These are phyloP conservation scores for Nicotiana attenuata DNA, from an alignment of 257 asterid species.

Conservation along the genomic window DNA sequence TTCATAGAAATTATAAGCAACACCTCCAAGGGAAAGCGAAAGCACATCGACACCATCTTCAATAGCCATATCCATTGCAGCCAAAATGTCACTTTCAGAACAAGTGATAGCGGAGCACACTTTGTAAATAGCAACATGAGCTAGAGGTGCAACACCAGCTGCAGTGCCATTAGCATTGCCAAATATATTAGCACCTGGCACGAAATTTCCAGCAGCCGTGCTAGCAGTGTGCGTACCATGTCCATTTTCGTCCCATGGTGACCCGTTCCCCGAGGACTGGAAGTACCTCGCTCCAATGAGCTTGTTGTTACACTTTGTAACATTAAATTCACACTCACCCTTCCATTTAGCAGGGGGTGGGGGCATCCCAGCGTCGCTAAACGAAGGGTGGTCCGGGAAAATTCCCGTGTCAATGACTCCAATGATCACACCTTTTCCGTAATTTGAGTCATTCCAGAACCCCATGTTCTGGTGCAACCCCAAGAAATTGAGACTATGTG, in stretches of 20 bases:
- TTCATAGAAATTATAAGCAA: not conserved
- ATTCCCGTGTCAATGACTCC: conserved; percentile 31
- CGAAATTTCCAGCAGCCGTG: conserved; percentile 28
- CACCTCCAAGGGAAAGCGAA: conserved; percentile 23
- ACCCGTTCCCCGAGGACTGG: not conserved
- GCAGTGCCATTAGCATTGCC: conserved; percentile 31
- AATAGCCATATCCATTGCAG: conserved; percentile 30
- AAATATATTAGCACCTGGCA: conserved; percentile 9
- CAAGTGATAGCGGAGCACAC: conserved; percentile 4
- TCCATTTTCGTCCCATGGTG: conserved; percentile 11
- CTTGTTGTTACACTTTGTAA: conserved; percentile 20
- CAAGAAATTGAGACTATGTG: conserved; percentile 14
- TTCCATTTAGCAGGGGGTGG: conserved; percentile 24
- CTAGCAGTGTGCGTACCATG: conserved; percentile 32
- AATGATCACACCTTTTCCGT: conserved; percentile 28
- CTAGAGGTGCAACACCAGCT: conserved; percentile 29
- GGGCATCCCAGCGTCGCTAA: conserved; percentile 12
- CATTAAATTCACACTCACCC: conserved; percentile 18
- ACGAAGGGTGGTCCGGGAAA: conserved; percentile 10
- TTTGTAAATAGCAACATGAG: conserved; percentile 29
- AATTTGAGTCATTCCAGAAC: conserved; percentile 16
- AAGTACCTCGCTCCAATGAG: conserved; percentile 26
- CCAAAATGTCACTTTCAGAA: conserved; percentile 18
- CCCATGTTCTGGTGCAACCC: conserved; percentile 17
- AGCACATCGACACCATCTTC: conserved; percentile 36